A percentile compares a stretch with the other conserved stretches of the same genome.
These are phyloP conservation scores for Luffa acutangula DNA, from an alignment of 306 rosid genomes.

Conservation along the genomic window DNA sequence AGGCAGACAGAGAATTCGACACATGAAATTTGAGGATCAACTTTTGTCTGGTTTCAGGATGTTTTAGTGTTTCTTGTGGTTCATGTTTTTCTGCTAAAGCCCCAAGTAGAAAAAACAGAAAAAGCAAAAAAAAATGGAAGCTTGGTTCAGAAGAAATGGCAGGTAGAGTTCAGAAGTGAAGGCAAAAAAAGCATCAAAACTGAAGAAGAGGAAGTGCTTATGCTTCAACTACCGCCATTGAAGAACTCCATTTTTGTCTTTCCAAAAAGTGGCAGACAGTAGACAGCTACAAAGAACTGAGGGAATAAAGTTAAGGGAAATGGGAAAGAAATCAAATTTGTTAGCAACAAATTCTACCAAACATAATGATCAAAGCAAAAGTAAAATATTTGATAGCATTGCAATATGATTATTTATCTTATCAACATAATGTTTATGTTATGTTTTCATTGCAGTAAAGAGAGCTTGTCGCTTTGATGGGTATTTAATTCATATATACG, in stretches of 20 bases:
- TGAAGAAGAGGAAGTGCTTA: neutral
- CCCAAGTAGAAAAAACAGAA: neutral
- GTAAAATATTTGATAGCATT: neutral
- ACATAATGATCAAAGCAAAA: conserved; percentile 10
- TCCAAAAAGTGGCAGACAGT: conserved; percentile 6
- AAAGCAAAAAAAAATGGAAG: neutral
- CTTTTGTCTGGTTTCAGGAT: neutral
- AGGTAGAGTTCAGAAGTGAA: neutral
- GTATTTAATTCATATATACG: neutral
- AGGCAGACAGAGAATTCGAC: neutral
- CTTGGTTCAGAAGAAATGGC: conserved; percentile 7
- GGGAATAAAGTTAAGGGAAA: neutral
- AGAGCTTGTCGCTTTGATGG: neutral
- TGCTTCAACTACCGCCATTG: neutral
- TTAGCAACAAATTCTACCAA: neutral
- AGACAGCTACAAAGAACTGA: neutral
- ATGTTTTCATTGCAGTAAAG: neutral
- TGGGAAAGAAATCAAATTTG: conserved; percentile 3
- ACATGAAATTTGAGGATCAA: neutral
- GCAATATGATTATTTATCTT: neutral
- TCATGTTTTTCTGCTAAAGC: neutral
- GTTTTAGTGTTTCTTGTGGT: conserved; percentile 1
- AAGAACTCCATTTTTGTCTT: neutral
- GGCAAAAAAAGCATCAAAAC: neutral
- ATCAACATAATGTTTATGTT: neutral